These are phyloP conservation scores for Blastobotrys mokoenaii DNA, from an alignment of 805 yeast genomes.

Conservation along the genomic window DNA sequence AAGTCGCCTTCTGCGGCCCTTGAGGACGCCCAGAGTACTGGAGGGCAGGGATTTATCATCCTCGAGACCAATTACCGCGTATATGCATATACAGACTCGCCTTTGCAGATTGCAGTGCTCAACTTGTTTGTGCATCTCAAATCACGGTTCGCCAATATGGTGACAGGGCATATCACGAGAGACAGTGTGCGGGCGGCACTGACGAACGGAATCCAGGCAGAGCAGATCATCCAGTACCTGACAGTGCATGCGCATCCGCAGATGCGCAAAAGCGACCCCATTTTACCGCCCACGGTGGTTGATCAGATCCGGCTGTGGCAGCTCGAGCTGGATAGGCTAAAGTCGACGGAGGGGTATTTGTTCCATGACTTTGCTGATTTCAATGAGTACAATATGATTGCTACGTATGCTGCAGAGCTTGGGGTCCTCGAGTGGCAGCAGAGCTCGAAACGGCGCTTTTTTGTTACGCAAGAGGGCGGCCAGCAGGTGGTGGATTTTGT, in stretches of 20 bases:
- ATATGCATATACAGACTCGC: conserved; percentile 89
- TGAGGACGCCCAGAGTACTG: conserved; percentile 35
- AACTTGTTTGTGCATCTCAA: conserved; percentile 80
- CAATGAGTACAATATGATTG: conserved; percentile 64
- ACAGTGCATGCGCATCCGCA: conserved; percentile 93
- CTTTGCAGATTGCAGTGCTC: conserved; percentile 87
- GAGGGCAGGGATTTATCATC: conserved; percentile 57
- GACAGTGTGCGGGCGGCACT: conserved; percentile 84
- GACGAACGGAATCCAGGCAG: conserved; percentile 85
- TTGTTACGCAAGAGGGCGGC: conserved; percentile 82
- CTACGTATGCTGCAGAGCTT: conserved; percentile 76
- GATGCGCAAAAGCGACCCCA: conserved; percentile 52
- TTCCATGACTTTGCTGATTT: conserved; percentile 77
- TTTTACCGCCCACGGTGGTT: conserved; percentile 92
- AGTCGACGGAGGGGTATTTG: conserved; percentile 75
- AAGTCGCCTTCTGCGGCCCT: conserved; percentile 70
- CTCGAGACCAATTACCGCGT: conserved; percentile 90
- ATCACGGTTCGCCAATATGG: conserved; percentile 84
- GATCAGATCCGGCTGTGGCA: conserved; percentile 97
- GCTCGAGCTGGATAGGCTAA: conserved; percentile 85
- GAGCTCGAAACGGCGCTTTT: conserved; percentile 58
- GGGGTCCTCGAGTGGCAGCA: conserved; percentile 91
- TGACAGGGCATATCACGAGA: conserved; percentile 86
- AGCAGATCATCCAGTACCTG: conserved; percentile 81
- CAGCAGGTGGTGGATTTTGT: conserved; percentile 88